phyloP scores from a whole-genome alignment of 2,329 filamentous ascomycete genomes.

The Myotisia sp. region DNA sequence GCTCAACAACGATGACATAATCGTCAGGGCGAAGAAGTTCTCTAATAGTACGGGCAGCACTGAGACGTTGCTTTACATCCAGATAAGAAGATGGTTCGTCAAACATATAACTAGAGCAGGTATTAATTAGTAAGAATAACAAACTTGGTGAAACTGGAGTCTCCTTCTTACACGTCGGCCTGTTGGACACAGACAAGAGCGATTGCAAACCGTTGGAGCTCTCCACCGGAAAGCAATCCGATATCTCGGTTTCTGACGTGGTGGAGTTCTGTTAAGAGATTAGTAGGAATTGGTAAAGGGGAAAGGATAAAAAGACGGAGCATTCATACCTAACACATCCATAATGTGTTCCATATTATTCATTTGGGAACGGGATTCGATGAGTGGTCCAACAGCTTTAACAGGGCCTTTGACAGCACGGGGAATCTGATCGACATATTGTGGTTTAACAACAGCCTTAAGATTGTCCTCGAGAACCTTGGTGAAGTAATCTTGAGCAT shows the following conservation, averaged over 20 bases:
- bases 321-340: slow-evolving; percentile 50
- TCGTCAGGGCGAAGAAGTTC: slow-evolving; percentile 76
- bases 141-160: background rate
- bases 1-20: slow-evolving; percentile 97
- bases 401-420: slow-evolving; percentile 72
- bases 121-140: slow-evolving; percentile 5
- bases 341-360: slow-evolving; percentile 70
- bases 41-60: slow-evolving; percentile 81
- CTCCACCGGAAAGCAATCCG: slow-evolving; percentile 81
- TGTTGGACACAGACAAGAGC: slow-evolving; percentile 90
- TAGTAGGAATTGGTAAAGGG: slow-evolving; percentile 7
- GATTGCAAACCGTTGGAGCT: slow-evolving; percentile 95
- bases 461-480: slow-evolving; percentile 94
- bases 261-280: slow-evolving; percentile 50
- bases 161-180: slow-evolving; percentile 60
- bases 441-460: slow-evolving; percentile 96
- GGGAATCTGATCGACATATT: slow-evolving; percentile 97
- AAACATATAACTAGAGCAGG: slow-evolving; percentile 70
- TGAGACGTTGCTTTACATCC: slow-evolving; percentile 97
- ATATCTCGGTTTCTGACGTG: slow-evolving; percentile 90
- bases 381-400: slow-evolving; percentile 64
- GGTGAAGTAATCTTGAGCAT: slow-evolving; percentile 81
- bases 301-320: background rate
- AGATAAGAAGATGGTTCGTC: slow-evolving; percentile 98
- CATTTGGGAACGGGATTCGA: slow-evolving; percentile 62